A percentile compares a stretch with the other conserved stretches of the same genome.
These are phyloP conservation scores for Elaphomyces granulatus DNA, from an alignment of 495 filamentous ascomycete species.

Conservation along the genomic window DNA sequence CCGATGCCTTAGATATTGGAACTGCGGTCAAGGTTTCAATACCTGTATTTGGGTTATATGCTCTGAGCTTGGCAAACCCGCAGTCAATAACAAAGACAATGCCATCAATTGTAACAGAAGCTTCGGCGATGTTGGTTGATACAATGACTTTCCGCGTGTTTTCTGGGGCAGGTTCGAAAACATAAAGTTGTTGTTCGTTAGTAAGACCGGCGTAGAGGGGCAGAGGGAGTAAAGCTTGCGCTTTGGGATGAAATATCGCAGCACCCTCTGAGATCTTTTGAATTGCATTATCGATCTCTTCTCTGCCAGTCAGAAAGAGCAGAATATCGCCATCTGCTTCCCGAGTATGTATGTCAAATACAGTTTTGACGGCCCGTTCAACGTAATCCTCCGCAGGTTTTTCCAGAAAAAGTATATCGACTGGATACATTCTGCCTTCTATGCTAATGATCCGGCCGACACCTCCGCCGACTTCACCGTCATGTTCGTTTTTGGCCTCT, in stretches of 20 bases:
- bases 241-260: conserved; percentile 54
- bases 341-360: conserved; percentile 85
- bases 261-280: conserved; percentile 67
- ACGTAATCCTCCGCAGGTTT: conserved; percentile 76
- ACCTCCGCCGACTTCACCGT: conserved; percentile 26
- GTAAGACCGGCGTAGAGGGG: conserved; percentile 85
- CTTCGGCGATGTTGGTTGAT: conserved; percentile 93
- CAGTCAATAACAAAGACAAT: conserved; percentile 88
- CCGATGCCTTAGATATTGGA: conserved; percentile 82
- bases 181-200: conserved; percentile 80
- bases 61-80: conserved; percentile 82
- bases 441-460: conserved; percentile 70
- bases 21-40: conserved; percentile 84
- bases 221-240: conserved; percentile 54
- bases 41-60: conserved; percentile 75
- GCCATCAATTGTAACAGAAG: conserved; percentile 85
- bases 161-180: conserved; percentile 77
- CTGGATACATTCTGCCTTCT: conserved; percentile 83
- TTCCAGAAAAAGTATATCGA: conserved; percentile 77
- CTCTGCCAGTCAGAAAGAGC: conserved; percentile 81
- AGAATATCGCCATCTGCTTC: conserved; percentile 81
- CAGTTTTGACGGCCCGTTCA: conserved; percentile 70
- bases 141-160: conserved; percentile 85
- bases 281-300: conserved; percentile 79
- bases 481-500: conserved; percentile 22